Conservation (phyloP, 2,329 filamentous ascomycete species). For the Curvularia hawaiiensis region DNA sequence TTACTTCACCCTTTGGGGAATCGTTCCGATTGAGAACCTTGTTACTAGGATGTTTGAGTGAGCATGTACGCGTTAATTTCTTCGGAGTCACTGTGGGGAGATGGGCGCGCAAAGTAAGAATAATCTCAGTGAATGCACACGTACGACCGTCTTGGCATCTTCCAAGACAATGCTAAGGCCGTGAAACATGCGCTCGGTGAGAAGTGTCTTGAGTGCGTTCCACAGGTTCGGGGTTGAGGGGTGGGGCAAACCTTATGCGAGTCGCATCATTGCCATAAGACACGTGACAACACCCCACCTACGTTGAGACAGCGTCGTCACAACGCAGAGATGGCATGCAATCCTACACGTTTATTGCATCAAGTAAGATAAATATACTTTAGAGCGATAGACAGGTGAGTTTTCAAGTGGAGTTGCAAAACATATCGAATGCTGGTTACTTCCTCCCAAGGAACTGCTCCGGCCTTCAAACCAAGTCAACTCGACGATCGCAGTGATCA, state of each 20-base stretch:
- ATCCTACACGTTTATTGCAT: background rate
- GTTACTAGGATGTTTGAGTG: background rate
- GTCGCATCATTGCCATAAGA: background rate
- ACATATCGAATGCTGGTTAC: background rate
- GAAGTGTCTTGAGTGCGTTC: constrained; percentile 3
- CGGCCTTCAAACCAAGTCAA: background rate
- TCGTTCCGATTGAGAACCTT: background rate
- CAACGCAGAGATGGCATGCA: too few species aligned
- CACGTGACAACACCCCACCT: background rate
- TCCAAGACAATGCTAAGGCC: background rate
- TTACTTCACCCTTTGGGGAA: background rate
- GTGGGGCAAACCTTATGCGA: background rate
- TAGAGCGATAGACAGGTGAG: background rate
- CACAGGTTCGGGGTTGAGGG: constrained; percentile 1
- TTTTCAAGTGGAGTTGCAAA: background rate
- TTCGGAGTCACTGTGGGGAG: background rate
- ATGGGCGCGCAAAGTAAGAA: background rate
- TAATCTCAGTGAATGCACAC: background rate
- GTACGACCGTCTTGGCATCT: background rate
- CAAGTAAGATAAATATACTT: background rate
- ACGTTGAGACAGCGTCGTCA: background rate
- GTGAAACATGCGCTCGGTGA: constrained; percentile 1
- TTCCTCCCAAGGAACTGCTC: background rate
- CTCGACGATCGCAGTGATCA: too few species aligned
- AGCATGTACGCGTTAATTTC: background rate